Percentiles rank a stretch among this genome's conserved stretches.
Conservation (phyloP, 2,329 filamentous ascomycete genomes). For the Fusarium mangiferae region DNA sequence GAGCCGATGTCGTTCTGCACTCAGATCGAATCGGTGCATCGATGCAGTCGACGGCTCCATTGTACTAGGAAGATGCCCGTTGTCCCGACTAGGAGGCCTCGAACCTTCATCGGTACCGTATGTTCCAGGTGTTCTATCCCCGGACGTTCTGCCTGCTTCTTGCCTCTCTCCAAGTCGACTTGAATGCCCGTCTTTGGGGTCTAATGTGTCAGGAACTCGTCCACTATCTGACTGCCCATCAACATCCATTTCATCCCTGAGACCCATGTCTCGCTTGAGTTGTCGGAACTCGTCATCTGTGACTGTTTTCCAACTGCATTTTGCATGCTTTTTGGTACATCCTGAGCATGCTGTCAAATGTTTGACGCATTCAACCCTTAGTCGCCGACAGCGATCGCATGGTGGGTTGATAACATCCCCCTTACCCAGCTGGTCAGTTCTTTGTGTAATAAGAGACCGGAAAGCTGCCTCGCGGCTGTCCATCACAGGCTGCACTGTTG, state of each 20-base stretch:
- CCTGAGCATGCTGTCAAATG: conserved; percentile 87
- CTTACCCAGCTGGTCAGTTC: conserved; percentile 79
- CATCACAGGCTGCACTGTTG: conserved; percentile 31
- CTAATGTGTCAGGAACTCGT: conserved; percentile 18
- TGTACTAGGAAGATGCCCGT: conserved; percentile 28
- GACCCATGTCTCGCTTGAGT: conserved; percentile 45
- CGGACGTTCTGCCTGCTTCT: conserved; percentile 21
- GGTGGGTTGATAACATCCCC: conserved; percentile 82
- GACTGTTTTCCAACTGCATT: conserved; percentile 87
- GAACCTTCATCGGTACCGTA: conserved; percentile 34
- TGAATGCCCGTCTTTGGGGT: conserved; percentile 20
- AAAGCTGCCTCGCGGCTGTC: conserved; percentile 48
- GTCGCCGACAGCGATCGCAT: conserved; percentile 82
- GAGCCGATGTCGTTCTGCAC: conserved; percentile 37
- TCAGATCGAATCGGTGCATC: conserved; percentile 38
- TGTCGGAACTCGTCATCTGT: conserved; percentile 71
- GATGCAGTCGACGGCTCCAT: conserved; percentile 36
- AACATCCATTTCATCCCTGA: conserved; percentile 24
- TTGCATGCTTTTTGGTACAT: conserved; percentile 90
- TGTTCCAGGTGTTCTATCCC: conserved; percentile 36
- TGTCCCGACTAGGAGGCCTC: conserved; percentile 36
- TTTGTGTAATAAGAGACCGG: conserved; percentile 72
- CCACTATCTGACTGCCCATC: conserved; percentile 33
- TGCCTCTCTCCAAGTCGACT: conserved; percentile 28
- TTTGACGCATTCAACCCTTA: conserved; percentile 85